phyloP scores from a whole-genome alignment of 495 filamentous ascomycete species.

The Neurospora sp. region DNA sequence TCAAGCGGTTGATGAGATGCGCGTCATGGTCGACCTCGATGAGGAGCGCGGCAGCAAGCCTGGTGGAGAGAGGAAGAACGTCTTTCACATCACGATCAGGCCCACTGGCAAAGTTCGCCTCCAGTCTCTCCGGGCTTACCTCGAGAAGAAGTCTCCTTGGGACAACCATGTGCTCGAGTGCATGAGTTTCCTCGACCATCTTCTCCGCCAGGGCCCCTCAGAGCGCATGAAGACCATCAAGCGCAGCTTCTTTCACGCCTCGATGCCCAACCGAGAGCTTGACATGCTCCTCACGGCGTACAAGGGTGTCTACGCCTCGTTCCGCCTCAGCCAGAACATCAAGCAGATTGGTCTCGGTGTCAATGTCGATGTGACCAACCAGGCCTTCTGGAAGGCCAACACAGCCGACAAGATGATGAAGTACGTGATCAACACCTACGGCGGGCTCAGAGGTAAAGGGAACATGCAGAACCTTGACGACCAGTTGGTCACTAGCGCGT shows the following conservation, averaged over 20 bases:
- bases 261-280: not conserved
- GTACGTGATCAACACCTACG: constrained; percentile 10
- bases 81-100: constrained; percentile 46
- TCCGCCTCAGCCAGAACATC: constrained; percentile 50
- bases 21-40: constrained; percentile 56
- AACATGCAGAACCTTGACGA: not conserved
- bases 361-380: constrained; percentile 76
- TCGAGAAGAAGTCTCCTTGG: constrained; percentile 46
- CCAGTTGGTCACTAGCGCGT: not conserved
- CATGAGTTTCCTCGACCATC: constrained; percentile 84
- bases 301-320: not conserved
- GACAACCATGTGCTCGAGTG: constrained; percentile 61
- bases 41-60: constrained; percentile 34
- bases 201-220: constrained; percentile 66
- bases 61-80: constrained; percentile 33
- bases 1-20: constrained; percentile 30
- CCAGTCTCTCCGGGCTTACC: constrained; percentile 50
- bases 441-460: not conserved
- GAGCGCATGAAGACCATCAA: constrained; percentile 55
- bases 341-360: constrained; percentile 70
- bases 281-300: not conserved
- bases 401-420: constrained; percentile 10
- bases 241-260: constrained; percentile 63
- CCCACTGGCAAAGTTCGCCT: constrained; percentile 54
- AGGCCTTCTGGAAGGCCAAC: constrained; percentile 52